phyloP scores from a whole-genome alignment of 176 grass and related monocot species.

The Paspalum vaginatum region DNA sequence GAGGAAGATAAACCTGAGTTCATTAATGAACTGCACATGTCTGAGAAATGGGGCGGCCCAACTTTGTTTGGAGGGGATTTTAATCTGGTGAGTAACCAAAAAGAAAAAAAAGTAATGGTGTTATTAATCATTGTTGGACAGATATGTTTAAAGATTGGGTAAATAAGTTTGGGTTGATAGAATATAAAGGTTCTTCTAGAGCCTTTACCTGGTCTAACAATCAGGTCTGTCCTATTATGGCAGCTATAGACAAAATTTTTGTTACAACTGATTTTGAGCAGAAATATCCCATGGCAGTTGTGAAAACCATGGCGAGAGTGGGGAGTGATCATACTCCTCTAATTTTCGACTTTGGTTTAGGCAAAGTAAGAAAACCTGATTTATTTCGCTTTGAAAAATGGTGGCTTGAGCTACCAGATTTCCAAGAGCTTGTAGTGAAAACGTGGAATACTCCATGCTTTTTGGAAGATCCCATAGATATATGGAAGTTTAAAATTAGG shows the following conservation, averaged over 20 bases:
- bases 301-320: neutral
- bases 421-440: fast-evolving
- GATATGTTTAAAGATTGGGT: neutral
- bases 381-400: neutral
- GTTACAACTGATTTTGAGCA: no score
- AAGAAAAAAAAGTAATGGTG: no score
- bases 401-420: neutral
- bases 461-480: fast-evolving
- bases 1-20: no score
- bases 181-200: neutral
- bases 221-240: neutral
- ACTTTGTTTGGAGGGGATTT: no score
- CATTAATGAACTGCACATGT: fast-evolving
- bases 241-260: no score
- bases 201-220: neutral
- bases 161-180: neutral
- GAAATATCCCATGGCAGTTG: no score
- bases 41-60: no score
- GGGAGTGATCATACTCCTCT: neutral
- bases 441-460: fast-evolving
- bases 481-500: neutral
- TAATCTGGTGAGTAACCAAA: no score
- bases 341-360: neutral
- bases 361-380: fast-evolving
- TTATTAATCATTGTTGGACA: no score